Conservation (phyloP, 495 filamentous ascomycete genomes). For the Talaromyces borbonicus region DNA sequence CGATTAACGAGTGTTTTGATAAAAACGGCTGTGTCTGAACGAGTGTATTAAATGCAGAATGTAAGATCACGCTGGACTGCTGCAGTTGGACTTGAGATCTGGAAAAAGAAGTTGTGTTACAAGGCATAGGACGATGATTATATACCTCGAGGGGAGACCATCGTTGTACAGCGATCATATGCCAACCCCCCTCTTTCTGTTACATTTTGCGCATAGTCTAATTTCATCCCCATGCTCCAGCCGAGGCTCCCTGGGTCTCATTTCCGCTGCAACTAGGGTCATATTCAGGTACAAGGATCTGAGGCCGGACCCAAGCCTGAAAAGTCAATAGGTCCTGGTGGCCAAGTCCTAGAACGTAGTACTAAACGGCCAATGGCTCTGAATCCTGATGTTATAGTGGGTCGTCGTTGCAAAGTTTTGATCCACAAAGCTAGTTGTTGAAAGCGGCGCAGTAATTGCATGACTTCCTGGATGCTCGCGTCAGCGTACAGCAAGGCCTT, state of each 20-base stretch:
- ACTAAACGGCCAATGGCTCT: too few relatives aligned
- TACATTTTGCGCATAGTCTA: neutral
- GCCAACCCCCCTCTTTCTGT: neutral
- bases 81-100: neutral
- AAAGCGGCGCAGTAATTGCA: too few relatives aligned
- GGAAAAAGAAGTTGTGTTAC: neutral
- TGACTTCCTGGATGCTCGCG: too few relatives aligned
- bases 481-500: too few relatives aligned
- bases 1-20: slow-evolving; percentile 9
- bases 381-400: too few relatives aligned
- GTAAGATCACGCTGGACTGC: neutral
- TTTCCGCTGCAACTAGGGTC: neutral
- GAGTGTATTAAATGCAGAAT: slow-evolving; percentile 3
- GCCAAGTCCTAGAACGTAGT: too few relatives aligned
- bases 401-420: too few relatives aligned
- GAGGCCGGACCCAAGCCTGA: neutral
- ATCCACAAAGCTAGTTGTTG: too few relatives aligned
- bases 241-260: slow-evolving; percentile 1
- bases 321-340: too few relatives aligned
- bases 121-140: neutral
- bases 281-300: neutral
- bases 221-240: neutral
- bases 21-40: slow-evolving; percentile 5
- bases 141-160: neutral
- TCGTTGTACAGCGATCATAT: neutral